These are phyloP conservation scores for Pythium guiyangense DNA, from an alignment of 352 stramenopile genomes.

Conservation along the genomic window DNA sequence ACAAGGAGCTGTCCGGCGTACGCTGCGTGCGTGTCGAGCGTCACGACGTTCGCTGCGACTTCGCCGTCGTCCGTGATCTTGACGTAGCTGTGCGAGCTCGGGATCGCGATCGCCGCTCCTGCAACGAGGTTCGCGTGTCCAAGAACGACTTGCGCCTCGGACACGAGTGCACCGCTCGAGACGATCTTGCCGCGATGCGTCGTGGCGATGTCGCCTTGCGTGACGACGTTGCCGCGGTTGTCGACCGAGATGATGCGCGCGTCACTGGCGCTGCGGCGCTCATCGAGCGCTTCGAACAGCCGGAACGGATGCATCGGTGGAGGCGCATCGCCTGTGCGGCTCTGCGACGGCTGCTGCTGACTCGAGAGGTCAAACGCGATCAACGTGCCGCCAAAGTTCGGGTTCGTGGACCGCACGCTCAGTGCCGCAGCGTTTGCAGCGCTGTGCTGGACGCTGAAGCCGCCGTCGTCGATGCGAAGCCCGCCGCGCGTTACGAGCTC, in stretches of 20 bases:
- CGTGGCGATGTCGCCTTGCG: slow-evolving; percentile 44
- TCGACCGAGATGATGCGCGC: slow-evolving; percentile 36
- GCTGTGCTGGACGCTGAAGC: slow-evolving; percentile 40
- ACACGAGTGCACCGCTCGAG: slow-evolving; percentile 45
- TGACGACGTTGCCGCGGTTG: slow-evolving; percentile 39
- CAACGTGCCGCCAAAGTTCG: slow-evolving; percentile 47
- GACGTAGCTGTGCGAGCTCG: slow-evolving; percentile 65
- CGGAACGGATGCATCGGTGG: slow-evolving; percentile 25
- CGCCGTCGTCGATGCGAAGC: slow-evolving; percentile 59
- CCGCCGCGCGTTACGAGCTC: slow-evolving; percentile 46
- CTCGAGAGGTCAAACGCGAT: slow-evolving; percentile 38
- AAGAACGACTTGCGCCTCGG: slow-evolving; percentile 49
- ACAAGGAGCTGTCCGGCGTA: slow-evolving; percentile 62
- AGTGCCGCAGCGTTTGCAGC: slow-evolving; percentile 42
- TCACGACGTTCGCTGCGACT: slow-evolving; percentile 20
- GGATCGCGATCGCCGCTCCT: slow-evolving; percentile 33
- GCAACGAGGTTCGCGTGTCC: slow-evolving; percentile 35
- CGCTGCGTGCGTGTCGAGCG: slow-evolving; percentile 36
- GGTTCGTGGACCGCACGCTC: slow-evolving; percentile 34
- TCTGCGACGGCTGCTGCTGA: slow-evolving; percentile 16
- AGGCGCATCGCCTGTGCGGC: too few relatives aligned
- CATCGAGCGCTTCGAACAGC: slow-evolving; percentile 37
- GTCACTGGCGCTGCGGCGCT: slow-evolving; percentile 1
- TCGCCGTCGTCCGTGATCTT: slow-evolving; percentile 53
- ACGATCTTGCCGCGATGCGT: slow-evolving; percentile 38